Percentiles rank a stretch among this genome's conserved stretches.
Conservation (phyloP, 1,139 yeast species). For the Diutina mesorugosa region DNA sequence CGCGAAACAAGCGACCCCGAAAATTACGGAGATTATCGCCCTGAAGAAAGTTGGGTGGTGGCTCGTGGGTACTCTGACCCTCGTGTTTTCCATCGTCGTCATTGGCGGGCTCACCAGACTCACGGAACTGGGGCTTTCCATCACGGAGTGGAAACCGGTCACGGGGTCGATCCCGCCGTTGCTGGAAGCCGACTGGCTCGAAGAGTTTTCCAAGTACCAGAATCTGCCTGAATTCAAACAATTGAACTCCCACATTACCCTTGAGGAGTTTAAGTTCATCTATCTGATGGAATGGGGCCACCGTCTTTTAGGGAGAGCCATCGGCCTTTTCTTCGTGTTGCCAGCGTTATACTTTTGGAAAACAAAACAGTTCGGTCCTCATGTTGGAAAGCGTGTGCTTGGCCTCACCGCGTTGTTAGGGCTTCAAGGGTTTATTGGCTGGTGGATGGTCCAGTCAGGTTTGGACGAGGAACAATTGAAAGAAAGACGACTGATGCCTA, state of each 20-base stretch:
- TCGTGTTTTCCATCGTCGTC: constrained; percentile 93
- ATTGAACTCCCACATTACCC: constrained; percentile 76
- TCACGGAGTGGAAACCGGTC: constrained; percentile 98
- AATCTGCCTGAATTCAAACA: constrained; percentile 85
- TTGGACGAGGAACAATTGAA: constrained; percentile 68
- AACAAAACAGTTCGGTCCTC: constrained; percentile 51
- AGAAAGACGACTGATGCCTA: constrained; percentile 80
- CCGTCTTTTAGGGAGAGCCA: constrained; percentile 80
- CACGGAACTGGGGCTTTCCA: constrained; percentile 90
- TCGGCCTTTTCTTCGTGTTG: constrained; percentile 68
- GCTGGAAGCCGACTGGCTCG: constrained; percentile 69
- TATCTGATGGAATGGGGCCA: constrained; percentile 98
- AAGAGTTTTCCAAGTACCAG: constrained; percentile 69
- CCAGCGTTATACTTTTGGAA: constrained; percentile 80
- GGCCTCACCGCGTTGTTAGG: constrained; percentile 73
- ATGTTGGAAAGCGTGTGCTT: constrained; percentile 54
- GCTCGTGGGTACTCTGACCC: constrained; percentile 79
- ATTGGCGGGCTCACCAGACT: constrained; percentile 91
- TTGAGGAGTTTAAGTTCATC: constrained; percentile 91
- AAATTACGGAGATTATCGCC: neutral
- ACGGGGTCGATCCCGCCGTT: constrained; percentile 91
- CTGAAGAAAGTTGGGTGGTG: constrained; percentile 44
- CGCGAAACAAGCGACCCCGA: too few species aligned
- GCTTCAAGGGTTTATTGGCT: constrained; percentile 89
- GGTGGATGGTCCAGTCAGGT: constrained; percentile 99